Base-by-base conservation (phyloP, 345 rosid species). In the Hibiscus trionum region DNA sequence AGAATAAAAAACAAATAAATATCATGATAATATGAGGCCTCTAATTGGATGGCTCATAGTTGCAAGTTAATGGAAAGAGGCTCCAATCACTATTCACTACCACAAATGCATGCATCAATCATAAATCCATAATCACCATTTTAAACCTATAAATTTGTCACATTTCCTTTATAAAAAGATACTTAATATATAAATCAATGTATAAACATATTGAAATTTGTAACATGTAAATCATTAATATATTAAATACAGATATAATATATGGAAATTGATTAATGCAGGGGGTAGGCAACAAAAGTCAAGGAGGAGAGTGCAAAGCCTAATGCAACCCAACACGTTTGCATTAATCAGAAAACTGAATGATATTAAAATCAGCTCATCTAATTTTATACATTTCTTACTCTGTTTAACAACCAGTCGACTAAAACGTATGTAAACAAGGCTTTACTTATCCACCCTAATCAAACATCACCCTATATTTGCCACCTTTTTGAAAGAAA, bases 101-200 rank as follows among this genome's bases (percentile, higher is more conserved):
- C 57, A 66, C 57, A 47, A 26, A 15, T 47, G 57, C 70, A 66
- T 26, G 21, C 57, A 66, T 66, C 70, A 47, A 47, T 66, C 58
- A 27, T 15, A 7, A 26, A 47, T 31, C 49, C 58, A 27, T 14
- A 7, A 26, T 46, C 39, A 37, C 9, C 42, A 39, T 39, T 39
- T 39, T 33, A 5, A 4, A 33, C 37, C 37, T 33, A 33, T 33
- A 33, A 33, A 33, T 33, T 14, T 49, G 7, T 49, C 55, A 49
- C 6, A 49, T 15, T 4, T 14, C 37, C 4, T 33, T 33, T 33
- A 33, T 5, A 33, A 33, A 33, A 33, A 4, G 5, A 33, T 33
- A 33, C 33, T 31, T 3, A 31, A 49, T 0, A 39, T 7, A 44
- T 9, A 42, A 42, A 39, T 9, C 7, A 8, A 39, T 39, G 11